These are phyloP conservation scores for Magnusiomyces suaveolens DNA, from an alignment of 1,139 yeast species.

Conservation along the genomic window DNA sequence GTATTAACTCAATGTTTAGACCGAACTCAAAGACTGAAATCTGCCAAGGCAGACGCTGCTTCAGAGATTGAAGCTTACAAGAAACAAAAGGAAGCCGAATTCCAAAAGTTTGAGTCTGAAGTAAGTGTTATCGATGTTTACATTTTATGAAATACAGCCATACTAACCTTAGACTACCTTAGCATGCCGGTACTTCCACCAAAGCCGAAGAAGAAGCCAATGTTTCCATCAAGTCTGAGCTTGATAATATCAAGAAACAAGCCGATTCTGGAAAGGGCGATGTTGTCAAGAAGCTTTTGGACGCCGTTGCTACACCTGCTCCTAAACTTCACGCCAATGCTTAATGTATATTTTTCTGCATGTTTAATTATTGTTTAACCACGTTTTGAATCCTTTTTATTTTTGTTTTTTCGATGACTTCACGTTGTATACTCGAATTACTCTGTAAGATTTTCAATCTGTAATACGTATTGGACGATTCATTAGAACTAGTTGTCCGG, in stretches of 20 bases:
- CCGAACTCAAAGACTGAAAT: conserved; percentile 82
- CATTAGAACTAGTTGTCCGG: too few species aligned
- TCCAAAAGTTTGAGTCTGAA: conserved; percentile 58
- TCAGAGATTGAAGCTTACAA: conserved; percentile 82
- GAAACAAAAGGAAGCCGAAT: conserved; percentile 72
- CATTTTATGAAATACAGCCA: too few species aligned
- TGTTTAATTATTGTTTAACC: background rate
- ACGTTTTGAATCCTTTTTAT: too few species aligned
- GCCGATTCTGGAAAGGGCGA: conserved; percentile 53
- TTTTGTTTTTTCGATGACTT: background rate
- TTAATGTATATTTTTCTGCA: conserved; percentile 10
- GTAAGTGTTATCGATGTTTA: too few species aligned
- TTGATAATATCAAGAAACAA: conserved; percentile 51
- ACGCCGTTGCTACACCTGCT: conserved; percentile 68
- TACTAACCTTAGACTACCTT: too few species aligned
- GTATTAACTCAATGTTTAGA: conserved; percentile 27
- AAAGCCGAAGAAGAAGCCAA: conserved; percentile 67
- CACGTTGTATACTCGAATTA: too few species aligned
- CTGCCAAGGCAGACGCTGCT: conserved; percentile 89
- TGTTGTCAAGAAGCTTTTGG: conserved; percentile 69
- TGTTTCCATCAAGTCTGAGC: conserved; percentile 32
- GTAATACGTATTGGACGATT: too few species aligned
- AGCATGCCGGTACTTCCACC: conserved; percentile 57
- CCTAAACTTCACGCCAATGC: conserved; percentile 83
- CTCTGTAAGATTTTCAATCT: too few species aligned